A percentile compares a stretch with the other conserved stretches of the same genome.
phyloP scores from a whole-genome alignment of 1,284 basidiomycete genomes.

The Trichosporon inkin region DNA sequence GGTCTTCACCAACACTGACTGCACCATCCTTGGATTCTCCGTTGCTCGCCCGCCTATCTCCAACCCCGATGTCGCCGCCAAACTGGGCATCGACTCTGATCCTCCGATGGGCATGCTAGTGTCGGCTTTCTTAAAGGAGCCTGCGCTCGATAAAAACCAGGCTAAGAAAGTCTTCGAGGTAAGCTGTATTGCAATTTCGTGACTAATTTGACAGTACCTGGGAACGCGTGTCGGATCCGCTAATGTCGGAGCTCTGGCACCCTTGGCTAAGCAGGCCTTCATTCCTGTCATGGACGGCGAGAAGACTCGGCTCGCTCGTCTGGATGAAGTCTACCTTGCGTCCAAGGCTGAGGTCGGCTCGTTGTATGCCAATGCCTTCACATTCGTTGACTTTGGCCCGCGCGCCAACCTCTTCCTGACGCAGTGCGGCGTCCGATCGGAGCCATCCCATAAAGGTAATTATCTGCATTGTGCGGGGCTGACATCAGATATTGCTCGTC shows the following conservation, averaged over 20 bases:
- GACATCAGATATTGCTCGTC: slow-evolving; percentile 37
- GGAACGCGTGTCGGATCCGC: slow-evolving; percentile 62
- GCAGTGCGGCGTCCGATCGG: slow-evolving; percentile 79
- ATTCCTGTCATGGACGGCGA: slow-evolving; percentile 48
- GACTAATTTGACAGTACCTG: slow-evolving; percentile 54
- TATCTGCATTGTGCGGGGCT: not conserved
- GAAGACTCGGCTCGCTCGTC: slow-evolving; percentile 29
- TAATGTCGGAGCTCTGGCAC: slow-evolving; percentile 35
- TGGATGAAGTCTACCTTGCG: slow-evolving; percentile 46
- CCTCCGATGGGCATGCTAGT: slow-evolving; percentile 68
- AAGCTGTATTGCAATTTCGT: slow-evolving; percentile 1
- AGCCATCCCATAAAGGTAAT: slow-evolving; percentile 59
- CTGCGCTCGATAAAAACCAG: slow-evolving; percentile 59
- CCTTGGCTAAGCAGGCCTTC: slow-evolving; percentile 42
- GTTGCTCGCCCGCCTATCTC: slow-evolving; percentile 56
- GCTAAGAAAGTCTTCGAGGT: slow-evolving; percentile 68
- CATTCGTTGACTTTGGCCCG: slow-evolving; percentile 83
- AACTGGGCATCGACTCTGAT: slow-evolving; percentile 70
- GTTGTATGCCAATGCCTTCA: slow-evolving; percentile 56
- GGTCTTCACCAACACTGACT: slow-evolving; percentile 68
- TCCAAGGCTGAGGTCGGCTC: slow-evolving; percentile 24
- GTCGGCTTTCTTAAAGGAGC: slow-evolving; percentile 59
- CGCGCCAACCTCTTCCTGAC: slow-evolving; percentile 78
- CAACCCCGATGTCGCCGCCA: slow-evolving; percentile 61
- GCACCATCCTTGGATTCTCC: slow-evolving; percentile 71